Evolutionary conservation across 441 rosid genomes (phyloP).

Genomic region (Gossypium schwendimanii): DNA sequence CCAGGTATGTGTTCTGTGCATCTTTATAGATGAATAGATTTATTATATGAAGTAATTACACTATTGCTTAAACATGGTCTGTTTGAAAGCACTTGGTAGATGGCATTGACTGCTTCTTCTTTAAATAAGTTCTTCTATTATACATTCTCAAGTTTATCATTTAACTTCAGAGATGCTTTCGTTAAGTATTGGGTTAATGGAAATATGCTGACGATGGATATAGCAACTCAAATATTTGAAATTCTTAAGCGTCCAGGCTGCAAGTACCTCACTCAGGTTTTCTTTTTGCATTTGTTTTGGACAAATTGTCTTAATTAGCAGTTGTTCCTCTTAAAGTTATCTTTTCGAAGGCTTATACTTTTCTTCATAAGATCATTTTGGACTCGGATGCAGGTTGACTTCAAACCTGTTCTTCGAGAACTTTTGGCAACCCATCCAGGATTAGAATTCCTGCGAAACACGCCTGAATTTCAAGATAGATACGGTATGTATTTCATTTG

Average conservation of each 20-base stretch:
- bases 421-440: constrained; percentile 60
- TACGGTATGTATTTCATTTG: constrained; percentile 31
- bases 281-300: neutral
- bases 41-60: neutral
- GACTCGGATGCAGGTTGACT: constrained; percentile 46
- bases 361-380: constrained; percentile 16
- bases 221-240: constrained; percentile 39
- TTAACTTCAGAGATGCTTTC: constrained; percentile 48
- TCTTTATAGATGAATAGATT: neutral
- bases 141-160: constrained; percentile 9
- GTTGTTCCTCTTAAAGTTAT: constrained; percentile 1
- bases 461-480: constrained; percentile 67
- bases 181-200: constrained; percentile 52
- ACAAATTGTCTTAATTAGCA: neutral
- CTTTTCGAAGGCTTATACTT: neutral
- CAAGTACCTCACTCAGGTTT: constrained; percentile 58
- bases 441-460: constrained; percentile 43
- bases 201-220: constrained; percentile 47
- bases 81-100: neutral
- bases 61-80: neutral
- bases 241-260: constrained; percentile 48
- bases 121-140: neutral
- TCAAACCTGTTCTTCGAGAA: constrained; percentile 53
- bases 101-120: neutral
- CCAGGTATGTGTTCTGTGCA: constrained; percentile 29